Percentiles rank a stretch among this genome's conserved stretches.
These are phyloP conservation scores for Blastobotrys aristatus DNA, from an alignment of 1,139 yeast species.

Conservation along the genomic window DNA sequence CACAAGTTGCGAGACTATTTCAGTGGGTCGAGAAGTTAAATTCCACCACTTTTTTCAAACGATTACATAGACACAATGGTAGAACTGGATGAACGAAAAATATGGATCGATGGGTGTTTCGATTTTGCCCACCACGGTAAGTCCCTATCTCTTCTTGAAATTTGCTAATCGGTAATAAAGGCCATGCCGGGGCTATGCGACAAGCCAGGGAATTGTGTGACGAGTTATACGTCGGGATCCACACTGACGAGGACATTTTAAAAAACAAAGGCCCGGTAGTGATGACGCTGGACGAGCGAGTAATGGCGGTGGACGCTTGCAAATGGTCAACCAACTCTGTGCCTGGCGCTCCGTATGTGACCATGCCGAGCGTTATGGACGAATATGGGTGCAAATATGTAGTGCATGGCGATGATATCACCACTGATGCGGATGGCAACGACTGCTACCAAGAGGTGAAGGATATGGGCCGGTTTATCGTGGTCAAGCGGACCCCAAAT, in stretches of 20 bases:
- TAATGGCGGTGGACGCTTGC: conserved; percentile 80
- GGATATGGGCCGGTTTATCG: conserved; percentile 77
- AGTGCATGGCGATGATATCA: conserved; percentile 96
- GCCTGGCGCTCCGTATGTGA: conserved; percentile 88
- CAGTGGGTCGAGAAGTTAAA: too few relatives aligned
- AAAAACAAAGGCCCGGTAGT: conserved; percentile 90
- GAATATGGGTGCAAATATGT: conserved; percentile 72
- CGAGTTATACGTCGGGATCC: conserved; percentile 81
- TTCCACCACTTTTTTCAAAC: too few relatives aligned
- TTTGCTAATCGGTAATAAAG: conserved; percentile 27
- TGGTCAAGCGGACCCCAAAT: conserved; percentile 89
- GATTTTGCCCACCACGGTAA: conserved; percentile 94
- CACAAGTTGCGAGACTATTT: too few relatives aligned
- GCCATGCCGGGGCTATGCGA: conserved; percentile 93
- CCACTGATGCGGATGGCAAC: conserved; percentile 91
- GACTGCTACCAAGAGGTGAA: conserved; percentile 86
- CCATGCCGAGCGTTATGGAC: conserved; percentile 79
- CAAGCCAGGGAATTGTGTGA: conserved; percentile 81
- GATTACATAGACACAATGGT: neutral
- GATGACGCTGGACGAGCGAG: conserved; percentile 75
- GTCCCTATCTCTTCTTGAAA: too few relatives aligned
- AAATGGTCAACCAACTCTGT: conserved; percentile 80
- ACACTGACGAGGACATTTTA: conserved; percentile 80
- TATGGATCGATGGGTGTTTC: conserved; percentile 96
- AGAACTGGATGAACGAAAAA: conserved; percentile 14